Percentiles rank a stretch among this genome's conserved stretches.
These are phyloP conservation scores for Penicillium waksmanii DNA, from an alignment of 495 filamentous ascomycete species.

Conservation along the genomic window DNA sequence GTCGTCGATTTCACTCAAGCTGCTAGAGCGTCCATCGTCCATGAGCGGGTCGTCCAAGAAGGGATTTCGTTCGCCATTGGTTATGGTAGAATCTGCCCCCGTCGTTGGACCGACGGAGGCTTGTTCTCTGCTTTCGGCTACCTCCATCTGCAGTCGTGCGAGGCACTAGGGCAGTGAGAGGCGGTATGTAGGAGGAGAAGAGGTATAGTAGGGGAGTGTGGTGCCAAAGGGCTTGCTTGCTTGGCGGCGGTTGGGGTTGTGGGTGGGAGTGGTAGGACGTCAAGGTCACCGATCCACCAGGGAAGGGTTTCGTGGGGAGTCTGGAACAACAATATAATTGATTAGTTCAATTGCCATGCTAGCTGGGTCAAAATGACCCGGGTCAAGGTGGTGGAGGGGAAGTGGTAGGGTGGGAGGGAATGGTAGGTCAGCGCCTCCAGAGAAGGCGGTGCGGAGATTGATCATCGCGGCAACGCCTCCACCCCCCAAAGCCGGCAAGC, in stretches of 20 bases:
- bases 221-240: constrained; percentile 15
- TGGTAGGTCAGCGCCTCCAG: constrained; percentile 34
- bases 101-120: constrained; percentile 39
- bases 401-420: constrained; percentile 29
- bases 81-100: constrained; percentile 35
- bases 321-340: constrained; percentile 21
- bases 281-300: constrained; percentile 26
- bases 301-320: constrained; percentile 13
- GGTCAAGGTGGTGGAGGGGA: constrained; percentile 17
- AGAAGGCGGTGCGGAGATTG: constrained; percentile 57
- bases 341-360: constrained; percentile 37
- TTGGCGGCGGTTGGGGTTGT: constrained; percentile 22
- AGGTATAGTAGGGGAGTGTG: constrained; percentile 7
- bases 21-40: constrained; percentile 62
- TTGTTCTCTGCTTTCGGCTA: constrained; percentile 45
- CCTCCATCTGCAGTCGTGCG: constrained; percentile 40
- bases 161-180: constrained; percentile 1
- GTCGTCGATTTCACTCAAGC: constrained; percentile 92
- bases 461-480: constrained; percentile 42
- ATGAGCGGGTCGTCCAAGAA: constrained; percentile 43
- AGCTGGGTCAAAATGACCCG: constrained; percentile 6
- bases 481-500: constrained; percentile 39
- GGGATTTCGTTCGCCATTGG: constrained; percentile 46
- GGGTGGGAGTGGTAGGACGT: constrained; percentile 24
- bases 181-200: constrained; percentile 6